Percentiles rank a stretch among this genome's conserved stretches.
Evolutionary conservation across 306 rosid genomes (phyloP).

Genomic region (Cicer bijugum): DNA sequence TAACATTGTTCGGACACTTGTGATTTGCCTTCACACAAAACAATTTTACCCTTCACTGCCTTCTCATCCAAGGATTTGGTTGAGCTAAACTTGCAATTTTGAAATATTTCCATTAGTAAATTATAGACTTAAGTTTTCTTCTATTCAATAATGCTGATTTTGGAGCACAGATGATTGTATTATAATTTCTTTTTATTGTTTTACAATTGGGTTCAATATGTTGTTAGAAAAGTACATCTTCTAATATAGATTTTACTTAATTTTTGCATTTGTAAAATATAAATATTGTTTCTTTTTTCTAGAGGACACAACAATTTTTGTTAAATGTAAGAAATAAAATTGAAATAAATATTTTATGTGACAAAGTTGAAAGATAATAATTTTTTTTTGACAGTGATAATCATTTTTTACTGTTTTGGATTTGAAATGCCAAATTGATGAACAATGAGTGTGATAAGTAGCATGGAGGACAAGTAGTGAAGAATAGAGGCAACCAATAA

Average conservation of each 20-base stretch:
- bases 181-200: too few species aligned
- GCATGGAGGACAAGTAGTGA: slow-evolving; percentile 36
- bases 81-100: slow-evolving; percentile 26
- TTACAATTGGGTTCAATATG: too few species aligned
- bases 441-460: slow-evolving; percentile 40
- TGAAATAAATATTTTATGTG: too few species aligned
- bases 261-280: too few species aligned
- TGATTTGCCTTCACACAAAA: slow-evolving; percentile 41
- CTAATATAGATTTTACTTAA: too few species aligned
- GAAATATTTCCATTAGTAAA: background rate
- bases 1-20: background rate
- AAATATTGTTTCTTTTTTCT: too few species aligned
- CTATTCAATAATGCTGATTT: background rate
- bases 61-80: slow-evolving; percentile 26
- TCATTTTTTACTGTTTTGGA: slow-evolving; percentile 28
- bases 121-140: background rate
- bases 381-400: too few species aligned
- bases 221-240: too few species aligned
- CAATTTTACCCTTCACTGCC: slow-evolving; percentile 47
- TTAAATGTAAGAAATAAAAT: too few species aligned
- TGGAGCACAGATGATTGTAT: slow-evolving; percentile 20
- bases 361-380: too few species aligned
- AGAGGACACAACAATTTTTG: too few species aligned
- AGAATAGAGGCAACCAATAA: slow-evolving; percentile 43
- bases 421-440: slow-evolving; percentile 42